A percentile compares a stretch with the other conserved stretches of the same genome.
Conservation (phyloP, 768 basidiomycete species). For the Tricholoma matsutake region DNA sequence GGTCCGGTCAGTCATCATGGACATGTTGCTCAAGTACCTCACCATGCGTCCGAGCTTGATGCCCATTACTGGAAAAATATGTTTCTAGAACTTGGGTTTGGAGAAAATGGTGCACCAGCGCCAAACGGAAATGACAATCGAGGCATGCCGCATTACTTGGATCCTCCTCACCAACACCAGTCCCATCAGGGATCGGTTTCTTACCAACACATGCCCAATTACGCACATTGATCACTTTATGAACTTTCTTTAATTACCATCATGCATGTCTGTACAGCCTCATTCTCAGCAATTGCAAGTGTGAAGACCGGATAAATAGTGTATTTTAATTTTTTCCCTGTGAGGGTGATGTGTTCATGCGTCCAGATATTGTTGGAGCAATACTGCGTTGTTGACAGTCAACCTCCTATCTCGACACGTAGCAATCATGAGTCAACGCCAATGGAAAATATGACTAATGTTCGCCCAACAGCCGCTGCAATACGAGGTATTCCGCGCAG, state of each 20-base stretch:
- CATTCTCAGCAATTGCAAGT: too few species aligned
- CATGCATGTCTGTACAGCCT: neutral
- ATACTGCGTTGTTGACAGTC: too few species aligned
- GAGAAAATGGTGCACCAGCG: conserved; percentile 35
- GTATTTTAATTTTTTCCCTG: too few species aligned
- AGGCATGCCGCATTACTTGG: conserved; percentile 25
- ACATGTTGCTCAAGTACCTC: conserved; percentile 35
- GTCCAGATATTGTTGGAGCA: too few species aligned
- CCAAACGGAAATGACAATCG: conserved; percentile 18
- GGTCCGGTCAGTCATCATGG: conserved; percentile 26
- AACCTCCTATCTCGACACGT: too few species aligned
- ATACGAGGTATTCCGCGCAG: conserved; percentile 59
- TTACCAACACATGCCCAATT: conserved; percentile 30
- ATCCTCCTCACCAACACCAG: conserved; percentile 19
- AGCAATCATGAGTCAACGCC: conserved; percentile 51
- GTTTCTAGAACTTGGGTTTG: conserved; percentile 72
- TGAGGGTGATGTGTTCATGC: too few species aligned
- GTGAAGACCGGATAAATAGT: too few species aligned
- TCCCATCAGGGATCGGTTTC: conserved; percentile 25
- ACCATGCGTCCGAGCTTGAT: conserved; percentile 56
- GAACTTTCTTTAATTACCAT: neutral
- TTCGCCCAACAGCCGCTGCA: conserved; percentile 62
- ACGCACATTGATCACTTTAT: conserved; percentile 24
- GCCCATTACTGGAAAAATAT: conserved; percentile 71
- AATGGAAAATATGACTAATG: conserved; percentile 59